Percentiles rank a stretch among this genome's conserved stretches.
phyloP scores from a whole-genome alignment of 2,329 filamentous ascomycete genomes.

The Venturia effusa region DNA sequence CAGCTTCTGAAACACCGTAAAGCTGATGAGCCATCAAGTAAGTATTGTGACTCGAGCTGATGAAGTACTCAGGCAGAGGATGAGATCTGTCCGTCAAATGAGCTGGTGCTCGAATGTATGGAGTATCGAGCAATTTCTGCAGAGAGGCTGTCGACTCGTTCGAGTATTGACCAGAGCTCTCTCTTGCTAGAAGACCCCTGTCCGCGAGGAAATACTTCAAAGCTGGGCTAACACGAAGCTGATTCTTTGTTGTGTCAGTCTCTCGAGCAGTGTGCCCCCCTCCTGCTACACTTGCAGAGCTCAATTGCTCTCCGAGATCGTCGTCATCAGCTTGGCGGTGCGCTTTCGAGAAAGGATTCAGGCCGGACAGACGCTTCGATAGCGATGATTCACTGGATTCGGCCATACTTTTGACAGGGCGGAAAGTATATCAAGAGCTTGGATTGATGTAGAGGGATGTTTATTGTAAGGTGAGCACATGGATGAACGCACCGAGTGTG shows the following conservation, averaged over 20 bases:
- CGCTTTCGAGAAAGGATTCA: conserved; percentile 6
- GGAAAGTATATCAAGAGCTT: not conserved
- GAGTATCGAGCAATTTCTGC: conserved; percentile 41
- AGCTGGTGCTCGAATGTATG: conserved; percentile 46
- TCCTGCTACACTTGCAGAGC: conserved; percentile 41
- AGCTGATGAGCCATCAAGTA: conserved; percentile 83
- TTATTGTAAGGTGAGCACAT: too few relatives aligned
- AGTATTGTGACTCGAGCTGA: conserved; percentile 91
- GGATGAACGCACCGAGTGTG: too few relatives aligned
- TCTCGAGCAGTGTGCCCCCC: conserved; percentile 45
- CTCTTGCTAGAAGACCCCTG: conserved; percentile 39
- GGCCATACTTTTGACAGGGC: not conserved
- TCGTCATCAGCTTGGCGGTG: conserved; percentile 32
- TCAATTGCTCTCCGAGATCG: conserved; percentile 43
- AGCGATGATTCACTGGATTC: not conserved
- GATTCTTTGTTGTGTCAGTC: conserved; percentile 37
- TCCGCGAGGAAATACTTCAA: conserved; percentile 45
- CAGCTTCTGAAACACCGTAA: conserved; percentile 62
- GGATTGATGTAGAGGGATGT: not conserved
- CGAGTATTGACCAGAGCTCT: conserved; percentile 37
- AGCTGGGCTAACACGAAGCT: conserved; percentile 49
- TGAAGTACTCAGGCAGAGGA: conserved; percentile 81
- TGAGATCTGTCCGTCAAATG: conserved; percentile 48
- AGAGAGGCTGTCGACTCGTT: conserved; percentile 37
- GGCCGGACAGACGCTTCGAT: not conserved